Conservation (phyloP, 1,284 basidiomycete genomes). For the Pterulicium gracile region DNA sequence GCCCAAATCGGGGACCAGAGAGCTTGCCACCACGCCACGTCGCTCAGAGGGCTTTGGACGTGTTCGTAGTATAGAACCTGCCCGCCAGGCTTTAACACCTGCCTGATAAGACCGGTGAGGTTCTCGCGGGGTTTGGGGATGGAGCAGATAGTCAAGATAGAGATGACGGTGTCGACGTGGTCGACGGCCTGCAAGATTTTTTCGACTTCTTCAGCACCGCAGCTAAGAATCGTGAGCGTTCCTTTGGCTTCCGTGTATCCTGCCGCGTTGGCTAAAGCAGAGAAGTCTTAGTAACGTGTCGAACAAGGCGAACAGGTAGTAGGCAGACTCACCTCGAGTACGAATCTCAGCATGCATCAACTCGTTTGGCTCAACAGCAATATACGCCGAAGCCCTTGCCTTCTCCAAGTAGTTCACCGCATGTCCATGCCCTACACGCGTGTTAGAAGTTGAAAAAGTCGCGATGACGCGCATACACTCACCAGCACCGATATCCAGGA, state of each 20-base stretch:
- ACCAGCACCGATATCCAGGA: constrained; percentile 67
- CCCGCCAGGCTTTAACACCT: constrained; percentile 34
- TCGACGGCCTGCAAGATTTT: constrained; percentile 25
- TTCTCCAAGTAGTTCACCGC: constrained; percentile 46
- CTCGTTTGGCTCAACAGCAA: constrained; percentile 59
- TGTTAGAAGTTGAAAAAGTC: constrained; percentile 1
- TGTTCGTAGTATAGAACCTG: constrained; percentile 40
- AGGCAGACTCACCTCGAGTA: neutral
- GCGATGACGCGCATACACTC: constrained; percentile 6
- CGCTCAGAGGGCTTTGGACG: constrained; percentile 24
- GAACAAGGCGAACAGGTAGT: too few species aligned
- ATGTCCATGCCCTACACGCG: constrained; percentile 48
- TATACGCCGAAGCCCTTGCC: constrained; percentile 44
- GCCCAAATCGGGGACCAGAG: constrained; percentile 62
- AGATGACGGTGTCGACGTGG: constrained; percentile 33
- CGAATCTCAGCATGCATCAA: constrained; percentile 51
- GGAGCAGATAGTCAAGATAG: constrained; percentile 35
- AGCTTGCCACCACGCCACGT: constrained; percentile 45
- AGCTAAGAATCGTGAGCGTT: constrained; percentile 26
- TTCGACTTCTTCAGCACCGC: constrained; percentile 31
- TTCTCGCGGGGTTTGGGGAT: constrained; percentile 27
- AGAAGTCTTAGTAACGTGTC: too few species aligned
- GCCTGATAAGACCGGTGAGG: constrained; percentile 21
- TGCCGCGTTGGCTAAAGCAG: constrained; percentile 26
- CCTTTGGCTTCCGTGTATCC: constrained; percentile 44